Evolutionary conservation across 2,329 filamentous ascomycete genomes (phyloP).

Genomic region (Bipolaris zeicola): DNA sequence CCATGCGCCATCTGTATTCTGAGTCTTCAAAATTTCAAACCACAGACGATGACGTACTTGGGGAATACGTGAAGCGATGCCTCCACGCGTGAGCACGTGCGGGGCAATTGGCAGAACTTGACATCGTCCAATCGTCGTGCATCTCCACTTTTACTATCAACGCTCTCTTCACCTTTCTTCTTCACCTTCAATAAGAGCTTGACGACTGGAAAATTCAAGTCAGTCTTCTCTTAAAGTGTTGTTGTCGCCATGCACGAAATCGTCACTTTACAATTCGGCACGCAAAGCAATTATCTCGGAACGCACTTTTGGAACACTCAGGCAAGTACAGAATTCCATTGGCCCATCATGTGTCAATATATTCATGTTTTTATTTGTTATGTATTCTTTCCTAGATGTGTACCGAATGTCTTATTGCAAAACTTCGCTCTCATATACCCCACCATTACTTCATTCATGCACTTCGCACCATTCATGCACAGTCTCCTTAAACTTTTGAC

Average conservation of each 20-base stretch:
- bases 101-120: conserved; percentile 22
- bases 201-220: not conserved
- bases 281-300: conserved; percentile 88
- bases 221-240: not conserved
- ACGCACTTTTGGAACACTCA: conserved; percentile 99
- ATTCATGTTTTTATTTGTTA: not conserved
- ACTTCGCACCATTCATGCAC: not conserved
- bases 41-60: not conserved
- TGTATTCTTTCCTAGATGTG: not conserved
- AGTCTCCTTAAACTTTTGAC: not conserved
- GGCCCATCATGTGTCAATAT: not conserved
- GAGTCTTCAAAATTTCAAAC: not conserved
- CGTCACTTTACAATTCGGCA: conserved; percentile 89
- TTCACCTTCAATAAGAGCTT: not conserved
- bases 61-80: not conserved
- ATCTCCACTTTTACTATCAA: not conserved
- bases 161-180: not conserved
- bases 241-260: conserved; percentile 82
- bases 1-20: not conserved
- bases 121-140: conserved; percentile 12
- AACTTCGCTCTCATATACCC: not conserved
- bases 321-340: conserved; percentile 53
- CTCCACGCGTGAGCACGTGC: conserved; percentile 33
- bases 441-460: not conserved
- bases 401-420: not conserved